A percentile compares a stretch with the other conserved stretches of the same genome.
Evolutionary conservation across 177 flowering plant genomes (phyloP).

Genomic region (Telopea speciosissima): DNA sequence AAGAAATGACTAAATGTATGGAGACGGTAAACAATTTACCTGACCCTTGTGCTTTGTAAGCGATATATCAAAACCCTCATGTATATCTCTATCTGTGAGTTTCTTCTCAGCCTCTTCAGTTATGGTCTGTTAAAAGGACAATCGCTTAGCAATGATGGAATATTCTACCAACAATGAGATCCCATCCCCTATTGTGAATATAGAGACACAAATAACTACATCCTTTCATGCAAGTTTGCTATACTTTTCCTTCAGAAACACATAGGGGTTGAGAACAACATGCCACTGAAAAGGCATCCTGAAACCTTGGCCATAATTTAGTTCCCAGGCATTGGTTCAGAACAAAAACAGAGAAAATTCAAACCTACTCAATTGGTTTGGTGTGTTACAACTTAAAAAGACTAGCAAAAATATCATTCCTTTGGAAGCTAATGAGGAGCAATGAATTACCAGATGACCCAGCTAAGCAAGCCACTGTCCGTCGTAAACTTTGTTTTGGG

Average conservation of each 20-base stretch:
- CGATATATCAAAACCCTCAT: conserved; percentile 74
- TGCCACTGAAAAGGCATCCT: neutral
- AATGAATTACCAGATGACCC: too few species aligned
- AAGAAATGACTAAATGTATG: conserved; percentile 2
- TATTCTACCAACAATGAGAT: neutral
- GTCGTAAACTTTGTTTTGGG: too few species aligned
- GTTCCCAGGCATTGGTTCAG: too few species aligned
- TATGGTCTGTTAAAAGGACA: conserved; percentile 45
- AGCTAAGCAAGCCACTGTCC: too few species aligned
- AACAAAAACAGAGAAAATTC: too few species aligned
- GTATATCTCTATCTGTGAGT: conserved; percentile 61
- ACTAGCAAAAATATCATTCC: too few species aligned
- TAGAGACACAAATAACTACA: neutral
- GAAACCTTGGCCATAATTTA: neutral
- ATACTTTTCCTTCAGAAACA: neutral
- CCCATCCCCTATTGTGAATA: neutral
- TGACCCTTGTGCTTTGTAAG: conserved; percentile 92
- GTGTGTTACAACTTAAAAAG: too few species aligned
- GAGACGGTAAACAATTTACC: conserved; percentile 28
- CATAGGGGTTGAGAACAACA: too few species aligned
- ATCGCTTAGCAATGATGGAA: neutral
- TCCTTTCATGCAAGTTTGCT: neutral
- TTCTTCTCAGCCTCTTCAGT: conserved; percentile 86
- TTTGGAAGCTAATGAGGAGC: too few species aligned
- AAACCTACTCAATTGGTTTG: too few species aligned